Conservation (phyloP, 169 alveolate genomes). For the Plasmodium blacklocki region DNA sequence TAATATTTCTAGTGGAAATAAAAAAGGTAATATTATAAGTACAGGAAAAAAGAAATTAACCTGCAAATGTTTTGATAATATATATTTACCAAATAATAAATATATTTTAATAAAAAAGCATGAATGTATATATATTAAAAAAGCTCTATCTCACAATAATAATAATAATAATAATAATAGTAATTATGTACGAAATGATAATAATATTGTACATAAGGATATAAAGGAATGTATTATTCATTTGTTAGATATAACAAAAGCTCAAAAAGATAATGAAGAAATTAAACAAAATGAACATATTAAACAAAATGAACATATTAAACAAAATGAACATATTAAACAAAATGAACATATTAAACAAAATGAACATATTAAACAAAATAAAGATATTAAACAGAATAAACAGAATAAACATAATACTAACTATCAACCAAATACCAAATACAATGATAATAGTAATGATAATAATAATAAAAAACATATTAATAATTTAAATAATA, state of each 20-base stretch:
- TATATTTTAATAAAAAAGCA: slow-evolving; percentile 39
- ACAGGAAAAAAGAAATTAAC: background rate
- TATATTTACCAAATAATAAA: slow-evolving; percentile 65
- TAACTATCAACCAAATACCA: no score
- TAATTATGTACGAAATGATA: background rate
- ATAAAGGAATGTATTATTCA: slow-evolving; percentile 44
- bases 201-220: slow-evolving; percentile 49
- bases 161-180: no score
- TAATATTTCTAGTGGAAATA: background rate
- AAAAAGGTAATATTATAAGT: background rate
- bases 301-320: no score
- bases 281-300: no score
- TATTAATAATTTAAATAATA: no score
- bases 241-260: slow-evolving; percentile 48
- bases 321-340: no score
- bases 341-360: no score
- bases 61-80: slow-evolving; percentile 50
- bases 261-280: slow-evolving; percentile 4
- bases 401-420: no score
- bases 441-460: no score
- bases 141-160: background rate
- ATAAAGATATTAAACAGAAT: no score
- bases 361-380: background rate
- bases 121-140: slow-evolving; percentile 19
- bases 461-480: no score